Base-by-base conservation (phyloP, 2,329 filamentous ascomycete species). In the Penicillium concentricum region DNA sequence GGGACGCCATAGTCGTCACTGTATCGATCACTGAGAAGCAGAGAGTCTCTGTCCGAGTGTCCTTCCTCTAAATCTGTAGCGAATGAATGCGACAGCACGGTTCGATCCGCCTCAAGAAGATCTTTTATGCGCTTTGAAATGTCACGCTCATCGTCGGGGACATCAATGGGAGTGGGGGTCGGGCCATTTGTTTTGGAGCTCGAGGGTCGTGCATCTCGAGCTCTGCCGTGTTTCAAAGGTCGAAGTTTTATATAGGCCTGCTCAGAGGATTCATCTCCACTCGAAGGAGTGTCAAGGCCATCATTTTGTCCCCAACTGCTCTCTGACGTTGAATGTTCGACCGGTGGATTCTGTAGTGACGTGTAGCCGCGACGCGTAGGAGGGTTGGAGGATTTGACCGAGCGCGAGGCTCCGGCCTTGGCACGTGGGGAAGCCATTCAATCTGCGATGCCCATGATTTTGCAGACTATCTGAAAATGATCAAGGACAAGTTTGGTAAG, bases 1-100 rank as follows among this genome's bases (percentile, higher is more conserved):
- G 56, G 57, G 26, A 57, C 16, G 2, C 62, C 64, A 49, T 64
- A 65, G 13, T 62, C 61, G 22, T 67, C 65, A 28, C 49, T 51
- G 20, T 51, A 44, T 18, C 49, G 30, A 13, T 44, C 49, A 42
- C 57, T 56, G 18, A 67, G 38, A 10, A 44, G 35, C 12, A 58
- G 34, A 22, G 56, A 53, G n/a, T 22, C 26, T 44, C 45, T 55
- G 37, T 16, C 16, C 12, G 64, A 61, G 28, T 57, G 34, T 16
- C 52, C 58, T 28, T 58, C 61, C 24, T 67, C 60, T 9, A 67
- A 47, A 50, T 67, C 64, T 3, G 60, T 56, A 34, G 61, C 45
- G 38, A 66, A 66, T 10, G 63, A 61, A 10, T 66, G 52, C 2
- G 57, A 51, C 1, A 66, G n/a, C 12, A 50, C 20, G 22, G 39